A percentile compares a stretch with the other conserved stretches of the same genome.
Conservation (phyloP, 1,139 yeast species). For the Debaryomyces fabryi region DNA sequence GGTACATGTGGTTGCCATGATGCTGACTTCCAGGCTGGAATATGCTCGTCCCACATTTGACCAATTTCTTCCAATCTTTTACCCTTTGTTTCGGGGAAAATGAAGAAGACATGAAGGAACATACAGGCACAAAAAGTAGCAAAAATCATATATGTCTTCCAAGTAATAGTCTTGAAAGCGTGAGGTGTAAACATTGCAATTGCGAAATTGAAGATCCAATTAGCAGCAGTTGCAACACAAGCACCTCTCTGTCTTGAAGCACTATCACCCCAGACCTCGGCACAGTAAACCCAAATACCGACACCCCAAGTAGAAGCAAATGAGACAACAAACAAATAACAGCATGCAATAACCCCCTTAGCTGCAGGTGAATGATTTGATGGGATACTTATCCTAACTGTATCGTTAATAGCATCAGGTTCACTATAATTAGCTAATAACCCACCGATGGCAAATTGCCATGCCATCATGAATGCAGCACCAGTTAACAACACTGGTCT, state of each 20-base stretch:
- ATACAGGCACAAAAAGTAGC: constrained; percentile 53
- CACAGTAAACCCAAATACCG: constrained; percentile 54
- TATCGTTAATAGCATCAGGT: constrained; percentile 33
- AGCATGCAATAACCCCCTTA: constrained; percentile 53
- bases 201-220: constrained; percentile 51
- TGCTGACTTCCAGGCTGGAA: constrained; percentile 63
- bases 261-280: constrained; percentile 51
- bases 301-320: constrained; percentile 59
- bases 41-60: constrained; percentile 56
- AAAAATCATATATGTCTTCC: constrained; percentile 53
- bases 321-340: constrained; percentile 50
- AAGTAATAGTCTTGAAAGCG: constrained; percentile 47
- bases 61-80: constrained; percentile 66
- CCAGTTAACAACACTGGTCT: constrained; percentile 49
- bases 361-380: constrained; percentile 37
- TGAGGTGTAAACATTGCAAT: constrained; percentile 48
- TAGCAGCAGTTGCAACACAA: constrained; percentile 48
- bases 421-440: constrained; percentile 46
- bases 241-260: constrained; percentile 57
- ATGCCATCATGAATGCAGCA: constrained; percentile 45
- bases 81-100: constrained; percentile 66
- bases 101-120: constrained; percentile 66
- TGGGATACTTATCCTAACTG: constrained; percentile 46
- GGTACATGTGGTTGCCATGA: constrained; percentile 45
- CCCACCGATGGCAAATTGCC: constrained; percentile 49